Evolutionary conservation across 106 monocot species (phyloP).

Genomic region (Alisma plantagoaquatica): DNA sequence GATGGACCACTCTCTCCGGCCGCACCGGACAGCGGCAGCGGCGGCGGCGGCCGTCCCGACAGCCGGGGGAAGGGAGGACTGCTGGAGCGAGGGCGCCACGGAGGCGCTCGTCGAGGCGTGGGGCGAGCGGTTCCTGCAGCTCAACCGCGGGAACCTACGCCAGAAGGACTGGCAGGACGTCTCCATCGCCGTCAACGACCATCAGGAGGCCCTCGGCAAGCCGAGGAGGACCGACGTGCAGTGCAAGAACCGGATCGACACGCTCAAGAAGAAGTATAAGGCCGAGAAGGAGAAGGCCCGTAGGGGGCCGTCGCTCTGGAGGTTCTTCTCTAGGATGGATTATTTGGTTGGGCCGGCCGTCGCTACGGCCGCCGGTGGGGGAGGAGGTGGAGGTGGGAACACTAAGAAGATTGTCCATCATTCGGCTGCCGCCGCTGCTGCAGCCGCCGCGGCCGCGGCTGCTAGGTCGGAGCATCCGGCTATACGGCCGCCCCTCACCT

Average conservation of each 20-base stretch:
- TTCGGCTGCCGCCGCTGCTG: background rate
- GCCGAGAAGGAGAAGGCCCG: conserved; percentile 19
- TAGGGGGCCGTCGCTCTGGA: conserved; percentile 9
- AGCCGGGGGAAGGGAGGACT: conserved; percentile 15
- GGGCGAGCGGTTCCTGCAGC: conserved; percentile 18
- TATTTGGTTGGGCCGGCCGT: conserved; percentile 4
- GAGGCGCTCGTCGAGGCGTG: conserved; percentile 20
- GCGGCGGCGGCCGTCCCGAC: background rate
- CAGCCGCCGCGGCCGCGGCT: background rate
- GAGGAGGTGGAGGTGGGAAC: background rate
- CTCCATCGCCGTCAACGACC: conserved; percentile 19
- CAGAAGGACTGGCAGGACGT: conserved; percentile 31
- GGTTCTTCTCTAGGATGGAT: conserved; percentile 14
- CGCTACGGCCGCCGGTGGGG: background rate
- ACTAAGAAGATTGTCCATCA: background rate
- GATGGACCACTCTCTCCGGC: background rate
- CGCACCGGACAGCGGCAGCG: background rate
- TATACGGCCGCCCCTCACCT: background rate
- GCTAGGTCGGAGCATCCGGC: no score
- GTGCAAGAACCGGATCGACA: conserved; percentile 30
- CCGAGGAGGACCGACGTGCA: conserved; percentile 19
- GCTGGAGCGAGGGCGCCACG: conserved; percentile 26
- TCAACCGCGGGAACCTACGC: conserved; percentile 21
- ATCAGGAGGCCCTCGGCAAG: conserved; percentile 11
- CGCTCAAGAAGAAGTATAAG: conserved; percentile 29